Evolutionary conservation across 768 basidiomycete genomes (phyloP).

Genomic region (Boletus reticuloceps): DNA sequence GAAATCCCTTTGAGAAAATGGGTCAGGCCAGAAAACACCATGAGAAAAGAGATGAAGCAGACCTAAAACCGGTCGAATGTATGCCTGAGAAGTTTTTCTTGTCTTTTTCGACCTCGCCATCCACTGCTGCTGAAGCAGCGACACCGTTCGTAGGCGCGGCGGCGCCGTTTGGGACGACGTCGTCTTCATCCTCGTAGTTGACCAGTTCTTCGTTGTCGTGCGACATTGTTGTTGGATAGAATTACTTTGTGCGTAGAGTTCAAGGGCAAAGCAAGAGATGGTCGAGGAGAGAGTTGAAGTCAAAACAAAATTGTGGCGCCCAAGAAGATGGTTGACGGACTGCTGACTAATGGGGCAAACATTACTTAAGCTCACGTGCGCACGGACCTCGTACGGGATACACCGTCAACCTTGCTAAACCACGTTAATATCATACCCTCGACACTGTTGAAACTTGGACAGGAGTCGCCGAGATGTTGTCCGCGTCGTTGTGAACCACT

Average conservation of each 20-base stretch:
- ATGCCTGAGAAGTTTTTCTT: slow-evolving; percentile 99
- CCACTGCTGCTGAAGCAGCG: slow-evolving; percentile 43
- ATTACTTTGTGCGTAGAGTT: slow-evolving; percentile 27
- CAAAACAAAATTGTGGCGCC: slow-evolving; percentile 25
- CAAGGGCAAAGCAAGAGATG: slow-evolving; percentile 14
- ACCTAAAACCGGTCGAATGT: slow-evolving; percentile 99
- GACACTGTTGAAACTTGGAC: background rate
- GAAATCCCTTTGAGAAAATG: slow-evolving; percentile 70
- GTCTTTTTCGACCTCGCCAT: slow-evolving; percentile 66
- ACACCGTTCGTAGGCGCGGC: slow-evolving; percentile 48
- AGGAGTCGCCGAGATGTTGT: slow-evolving; percentile 2
- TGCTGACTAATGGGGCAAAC: slow-evolving; percentile 26
- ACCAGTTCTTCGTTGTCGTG: slow-evolving; percentile 91
- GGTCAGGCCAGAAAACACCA: background rate
- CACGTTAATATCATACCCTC: background rate
- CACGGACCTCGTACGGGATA: slow-evolving; percentile 25
- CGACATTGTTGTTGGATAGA: slow-evolving; percentile 49
- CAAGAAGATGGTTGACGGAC: slow-evolving; percentile 2
- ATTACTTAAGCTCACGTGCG: slow-evolving; percentile 21
- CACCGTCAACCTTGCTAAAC: too few species aligned
- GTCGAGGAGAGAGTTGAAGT: slow-evolving; percentile 21
- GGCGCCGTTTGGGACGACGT: slow-evolving; percentile 62
- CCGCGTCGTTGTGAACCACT: slow-evolving; percentile 1
- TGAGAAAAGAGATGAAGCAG: slow-evolving; percentile 24
- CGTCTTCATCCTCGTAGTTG: slow-evolving; percentile 92